Evolutionary conservation across 2,329 filamentous ascomycete species (phyloP), one percentile per base, ranked within the genome.

Genomic region (Diplocarpon mali): DNA sequence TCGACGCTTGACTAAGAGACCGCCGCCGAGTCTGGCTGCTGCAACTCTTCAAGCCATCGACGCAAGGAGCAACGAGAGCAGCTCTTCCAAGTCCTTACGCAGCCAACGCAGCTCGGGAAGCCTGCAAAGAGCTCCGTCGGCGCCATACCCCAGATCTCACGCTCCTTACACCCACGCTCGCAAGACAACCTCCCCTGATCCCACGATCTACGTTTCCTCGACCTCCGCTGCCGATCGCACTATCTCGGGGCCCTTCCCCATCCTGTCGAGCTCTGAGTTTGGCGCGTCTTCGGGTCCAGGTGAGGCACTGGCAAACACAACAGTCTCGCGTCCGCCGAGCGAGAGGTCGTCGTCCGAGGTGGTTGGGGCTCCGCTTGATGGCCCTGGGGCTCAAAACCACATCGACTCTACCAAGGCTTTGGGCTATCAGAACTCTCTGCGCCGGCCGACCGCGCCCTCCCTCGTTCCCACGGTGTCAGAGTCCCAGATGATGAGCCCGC

Each of bases 321-420:
- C 38, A 38, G 28, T 32, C 31, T 52, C 63, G 59, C 64, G 61
- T 53, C 60, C 61, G 38, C 64, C 73, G 57, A 66, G 62, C 49
- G 64, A 65, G 50, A 67, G 67, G 54, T 61, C 67, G 9, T 69
- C 73, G 44, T 75, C 78, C 62, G 77, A 80, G 53, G 66, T 81
- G 47, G 69, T 81, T 64, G 77, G 77, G 56, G 75, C 76, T 52
- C 77, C 77, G 35, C 81, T 81, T 62, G 77, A 81, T 73, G 71
- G 75, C 56, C 72, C 69, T 45, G 71, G 72, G 53, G 78, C 80
- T 55, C 66, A 80, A 57, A 73, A 70, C 61, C 75, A 75, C 54
- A 68, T 80, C 58, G 74, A 79, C 56, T 70, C 59, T 12, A 53
- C 59, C n/a, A 61, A 58, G 35, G 55, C 58, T 10, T 51, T 58